phyloP scores from a whole-genome alignment of 1,284 basidiomycete genomes.

The Vanrija sp. region DNA sequence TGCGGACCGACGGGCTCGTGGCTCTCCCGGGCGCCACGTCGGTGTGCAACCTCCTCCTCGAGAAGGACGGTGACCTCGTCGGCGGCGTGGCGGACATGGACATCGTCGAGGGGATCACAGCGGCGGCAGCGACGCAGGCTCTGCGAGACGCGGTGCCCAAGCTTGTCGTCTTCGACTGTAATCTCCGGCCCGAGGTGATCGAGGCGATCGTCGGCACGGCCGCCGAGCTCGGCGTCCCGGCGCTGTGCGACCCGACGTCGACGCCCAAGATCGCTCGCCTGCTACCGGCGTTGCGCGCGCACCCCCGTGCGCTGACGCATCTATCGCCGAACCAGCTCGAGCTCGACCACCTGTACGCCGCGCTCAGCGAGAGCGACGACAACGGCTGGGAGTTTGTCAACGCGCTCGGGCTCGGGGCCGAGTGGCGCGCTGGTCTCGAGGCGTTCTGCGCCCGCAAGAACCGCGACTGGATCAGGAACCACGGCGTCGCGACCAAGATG shows the following conservation, averaged over 20 bases:
- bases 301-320: conserved; percentile 55
- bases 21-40: conserved; percentile 55
- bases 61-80: conserved; percentile 65
- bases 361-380: conserved; percentile 4
- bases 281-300: conserved; percentile 59
- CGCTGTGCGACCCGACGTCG: conserved; percentile 74
- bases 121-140: conserved; percentile 54
- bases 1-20: conserved; percentile 78
- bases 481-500: conserved; percentile 72
- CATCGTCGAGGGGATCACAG: conserved; percentile 59
- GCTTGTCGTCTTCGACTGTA: conserved; percentile 78
- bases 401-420: conserved; percentile 58
- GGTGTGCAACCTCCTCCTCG: conserved; percentile 79
- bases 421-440: conserved; percentile 63
- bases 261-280: conserved; percentile 70
- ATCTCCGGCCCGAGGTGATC: conserved; percentile 61
- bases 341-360: conserved; percentile 62
- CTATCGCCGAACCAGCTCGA: conserved; percentile 77
- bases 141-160: conserved; percentile 54
- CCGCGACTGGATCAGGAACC: conserved; percentile 10
- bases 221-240: conserved; percentile 26
- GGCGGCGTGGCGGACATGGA: conserved; percentile 90
- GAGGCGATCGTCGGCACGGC: conserved; percentile 51
- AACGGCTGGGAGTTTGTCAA: conserved; percentile 53
- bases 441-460: conserved; percentile 53